These are phyloP conservation scores for Chamaenerion angustifolium DNA, from an alignment of 345 rosid genomes.

Conservation along the genomic window DNA sequence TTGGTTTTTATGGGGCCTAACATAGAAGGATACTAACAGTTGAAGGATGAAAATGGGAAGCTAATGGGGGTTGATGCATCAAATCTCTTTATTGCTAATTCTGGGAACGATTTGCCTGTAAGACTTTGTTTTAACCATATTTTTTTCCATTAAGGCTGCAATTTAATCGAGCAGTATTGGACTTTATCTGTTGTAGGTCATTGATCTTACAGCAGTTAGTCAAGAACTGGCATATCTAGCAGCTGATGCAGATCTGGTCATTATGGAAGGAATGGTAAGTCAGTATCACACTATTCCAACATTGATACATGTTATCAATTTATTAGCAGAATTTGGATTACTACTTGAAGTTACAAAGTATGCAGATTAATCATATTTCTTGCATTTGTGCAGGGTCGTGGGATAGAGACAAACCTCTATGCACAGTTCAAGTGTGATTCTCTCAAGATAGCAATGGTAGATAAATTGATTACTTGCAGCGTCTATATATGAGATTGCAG, in stretches of 20 bases:
- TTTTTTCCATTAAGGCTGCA: background rate
- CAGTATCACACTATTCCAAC: background rate
- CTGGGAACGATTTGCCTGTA: conserved; percentile 97
- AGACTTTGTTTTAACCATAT: background rate
- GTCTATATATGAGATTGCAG: background rate
- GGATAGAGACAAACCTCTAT: conserved; percentile 94
- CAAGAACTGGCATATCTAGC: conserved; percentile 82
- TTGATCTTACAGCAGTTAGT: conserved; percentile 82
- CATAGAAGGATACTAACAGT: conserved; percentile 26
- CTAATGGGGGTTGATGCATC: conserved; percentile 72
- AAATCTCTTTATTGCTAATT: conserved; percentile 75
- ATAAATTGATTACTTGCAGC: background rate
- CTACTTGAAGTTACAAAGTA: too few relatives aligned
- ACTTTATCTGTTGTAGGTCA: conserved; percentile 41
- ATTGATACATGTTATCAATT: background rate
- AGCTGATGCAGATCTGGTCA: conserved; percentile 77
- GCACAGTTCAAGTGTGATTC: conserved; percentile 96
- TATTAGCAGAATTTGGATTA: too few relatives aligned
- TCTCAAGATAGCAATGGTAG: conserved; percentile 95
- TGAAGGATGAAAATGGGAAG: conserved; percentile 75
- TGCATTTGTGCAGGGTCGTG: conserved; percentile 65
- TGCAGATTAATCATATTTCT: background rate
- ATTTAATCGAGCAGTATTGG: background rate
- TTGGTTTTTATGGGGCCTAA: conserved; percentile 7
- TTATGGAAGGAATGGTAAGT: conserved; percentile 98